Evolutionary conservation across 176 grass and related monocot species (phyloP).

Genomic region (Carex kokanica): DNA sequence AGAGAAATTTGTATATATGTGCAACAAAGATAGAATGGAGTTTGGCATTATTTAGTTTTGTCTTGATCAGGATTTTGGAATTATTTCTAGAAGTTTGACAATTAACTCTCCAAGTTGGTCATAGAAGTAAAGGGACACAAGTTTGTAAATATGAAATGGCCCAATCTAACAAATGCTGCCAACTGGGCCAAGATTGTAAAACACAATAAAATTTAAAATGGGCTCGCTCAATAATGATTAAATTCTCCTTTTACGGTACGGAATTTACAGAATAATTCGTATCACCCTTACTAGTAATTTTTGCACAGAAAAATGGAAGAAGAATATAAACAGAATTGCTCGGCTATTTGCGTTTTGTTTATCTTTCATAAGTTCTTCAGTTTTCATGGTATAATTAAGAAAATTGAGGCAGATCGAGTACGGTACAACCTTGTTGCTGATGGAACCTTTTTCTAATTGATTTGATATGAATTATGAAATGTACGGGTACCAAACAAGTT

Average conservation of each 20-base stretch:
- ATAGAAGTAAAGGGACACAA: background rate
- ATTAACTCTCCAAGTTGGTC: background rate
- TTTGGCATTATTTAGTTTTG: slow-evolving; percentile 2
- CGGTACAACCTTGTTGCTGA: background rate
- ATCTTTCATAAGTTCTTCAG: background rate
- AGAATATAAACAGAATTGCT: background rate
- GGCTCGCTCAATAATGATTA: background rate
- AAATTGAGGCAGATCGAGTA: background rate
- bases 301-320: background rate
- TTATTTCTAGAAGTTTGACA: slow-evolving; percentile 3
- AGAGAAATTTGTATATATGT: background rate
- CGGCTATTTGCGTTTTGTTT: background rate
- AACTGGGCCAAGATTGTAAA: background rate
- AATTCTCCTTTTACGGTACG: background rate
- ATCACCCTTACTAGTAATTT: background rate
- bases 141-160: background rate
- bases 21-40: background rate
- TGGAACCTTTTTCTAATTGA: background rate
- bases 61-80: slow-evolving; percentile 11
- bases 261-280: background rate
- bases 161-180: background rate
- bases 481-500: background rate
- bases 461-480: background rate
- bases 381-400: background rate
- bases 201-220: background rate